phyloP scores from a whole-genome alignment of 73 alveolate genomes.

The Uronychia setigera region DNA sequence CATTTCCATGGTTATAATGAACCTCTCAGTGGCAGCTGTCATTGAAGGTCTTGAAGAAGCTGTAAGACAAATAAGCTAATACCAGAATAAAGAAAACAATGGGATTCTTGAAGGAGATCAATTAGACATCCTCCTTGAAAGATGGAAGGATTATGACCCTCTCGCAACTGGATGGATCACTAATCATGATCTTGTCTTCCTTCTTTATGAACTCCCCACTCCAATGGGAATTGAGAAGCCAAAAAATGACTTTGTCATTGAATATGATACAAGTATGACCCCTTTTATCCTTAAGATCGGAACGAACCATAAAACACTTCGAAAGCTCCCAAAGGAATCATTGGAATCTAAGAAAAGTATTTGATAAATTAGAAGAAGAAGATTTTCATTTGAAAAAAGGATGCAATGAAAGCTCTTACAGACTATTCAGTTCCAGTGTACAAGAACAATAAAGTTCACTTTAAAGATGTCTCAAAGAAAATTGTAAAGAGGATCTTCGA shows the following conservation, averaged over 20 bases:
- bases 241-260: not conserved
- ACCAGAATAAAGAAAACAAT: slow-evolving; percentile 18
- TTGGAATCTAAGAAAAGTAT: slow-evolving; percentile 19
- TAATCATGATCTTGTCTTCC: slow-evolving; percentile 20
- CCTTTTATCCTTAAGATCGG: not conserved
- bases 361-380: slow-evolving; percentile 23
- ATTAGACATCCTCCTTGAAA: slow-evolving; percentile 16
- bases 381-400: slow-evolving; percentile 22
- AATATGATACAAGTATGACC: not conserved
- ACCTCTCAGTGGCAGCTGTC: slow-evolving; percentile 54
- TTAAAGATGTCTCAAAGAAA: slow-evolving; percentile 32
- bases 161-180: slow-evolving; percentile 41
- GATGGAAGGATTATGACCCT: slow-evolving; percentile 52
- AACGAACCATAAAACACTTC: not conserved
- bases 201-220: slow-evolving; percentile 50
- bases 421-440: slow-evolving; percentile 30
- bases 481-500: slow-evolving; percentile 16
- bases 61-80: too few species aligned
- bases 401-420: slow-evolving; percentile 24
- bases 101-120: slow-evolving; percentile 46
- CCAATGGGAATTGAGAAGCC: slow-evolving; percentile 38
- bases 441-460: slow-evolving; percentile 17
- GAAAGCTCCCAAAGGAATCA: slow-evolving; percentile 1
- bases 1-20: slow-evolving; percentile 33
- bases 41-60: slow-evolving; percentile 38